These are phyloP conservation scores for Fragilaria radians DNA, from an alignment of 108 stramenopile genomes.

Conservation along the genomic window DNA sequence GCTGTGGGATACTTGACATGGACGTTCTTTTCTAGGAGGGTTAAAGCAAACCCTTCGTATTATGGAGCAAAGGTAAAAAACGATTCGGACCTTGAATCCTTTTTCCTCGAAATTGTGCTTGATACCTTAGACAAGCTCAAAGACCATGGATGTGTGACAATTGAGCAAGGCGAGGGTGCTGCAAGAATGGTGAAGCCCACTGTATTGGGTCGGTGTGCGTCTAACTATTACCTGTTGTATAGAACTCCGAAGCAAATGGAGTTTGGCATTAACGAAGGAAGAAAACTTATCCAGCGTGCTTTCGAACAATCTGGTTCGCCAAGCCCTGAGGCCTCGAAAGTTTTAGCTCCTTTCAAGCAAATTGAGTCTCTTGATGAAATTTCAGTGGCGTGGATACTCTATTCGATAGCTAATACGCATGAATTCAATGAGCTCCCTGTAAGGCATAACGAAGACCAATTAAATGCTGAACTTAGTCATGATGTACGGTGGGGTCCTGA, in stretches of 20 bases:
- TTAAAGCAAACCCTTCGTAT: constrained; percentile 91
- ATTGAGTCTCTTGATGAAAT: constrained; percentile 24
- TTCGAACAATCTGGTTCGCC: constrained; percentile 3
- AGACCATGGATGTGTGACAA: constrained; percentile 67
- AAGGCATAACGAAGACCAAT: constrained; percentile 95
- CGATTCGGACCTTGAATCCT: constrained; percentile 59
- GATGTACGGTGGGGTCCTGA: constrained; percentile 78
- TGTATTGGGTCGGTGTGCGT: constrained; percentile 70
- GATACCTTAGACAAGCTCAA: constrained; percentile 56
- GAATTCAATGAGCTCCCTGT: constrained; percentile 97
- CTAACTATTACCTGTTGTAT: constrained; percentile 92
- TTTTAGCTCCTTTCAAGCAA: constrained; percentile 1
- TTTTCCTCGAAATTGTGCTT: constrained; percentile 52
- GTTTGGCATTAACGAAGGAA: constrained; percentile 36
- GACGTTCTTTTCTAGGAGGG: constrained; percentile 95
- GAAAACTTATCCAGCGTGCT: constrained; percentile 31
- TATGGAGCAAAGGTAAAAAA: constrained; percentile 72
- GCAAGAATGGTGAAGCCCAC: constrained; percentile 38
- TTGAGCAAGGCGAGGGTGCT: constrained; percentile 36
- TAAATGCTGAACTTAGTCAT: constrained; percentile 89
- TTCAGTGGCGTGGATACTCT: constrained; percentile 60
- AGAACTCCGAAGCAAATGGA: constrained; percentile 74
- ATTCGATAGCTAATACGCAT: constrained; percentile 64
- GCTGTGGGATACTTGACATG: constrained; percentile 91
- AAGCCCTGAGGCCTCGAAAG: background rate